Evolutionary conservation across 2,329 filamentous ascomycete genomes (phyloP).

Genomic region (Lasiodiplodia sp.): DNA sequence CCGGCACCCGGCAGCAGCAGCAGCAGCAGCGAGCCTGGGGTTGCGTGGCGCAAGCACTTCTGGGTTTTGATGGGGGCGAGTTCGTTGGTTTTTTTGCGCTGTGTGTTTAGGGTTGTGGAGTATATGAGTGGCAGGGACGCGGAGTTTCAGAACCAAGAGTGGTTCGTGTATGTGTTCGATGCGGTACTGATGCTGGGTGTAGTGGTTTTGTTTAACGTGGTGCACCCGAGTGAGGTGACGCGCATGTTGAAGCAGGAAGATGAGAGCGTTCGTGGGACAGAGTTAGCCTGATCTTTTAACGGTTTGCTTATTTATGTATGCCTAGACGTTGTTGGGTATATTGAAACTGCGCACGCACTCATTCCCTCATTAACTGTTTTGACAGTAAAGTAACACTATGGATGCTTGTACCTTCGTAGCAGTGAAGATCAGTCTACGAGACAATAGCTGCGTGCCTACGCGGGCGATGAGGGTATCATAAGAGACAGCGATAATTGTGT

Average conservation of each 20-base stretch:
- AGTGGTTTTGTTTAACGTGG: slow-evolving; percentile 33
- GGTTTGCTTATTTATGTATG: too few relatives aligned
- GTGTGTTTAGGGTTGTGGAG: slow-evolving; percentile 42
- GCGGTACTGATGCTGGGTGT: slow-evolving; percentile 41
- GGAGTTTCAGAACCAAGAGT: slow-evolving; percentile 42
- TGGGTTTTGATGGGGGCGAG: slow-evolving; percentile 36
- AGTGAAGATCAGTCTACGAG: too few relatives aligned
- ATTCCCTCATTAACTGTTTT: too few relatives aligned
- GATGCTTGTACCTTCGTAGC: too few relatives aligned
- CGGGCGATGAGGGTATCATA: fast-evolving
- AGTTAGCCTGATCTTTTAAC: not conserved
- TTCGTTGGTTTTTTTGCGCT: slow-evolving; percentile 41
- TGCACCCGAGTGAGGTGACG: slow-evolving; percentile 18
- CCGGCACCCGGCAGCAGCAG: too few relatives aligned
- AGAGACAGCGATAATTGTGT: too few relatives aligned
- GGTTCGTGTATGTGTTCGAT: slow-evolving; percentile 45
- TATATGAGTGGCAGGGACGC: slow-evolving; percentile 42
- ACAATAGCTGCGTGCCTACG: too few relatives aligned
- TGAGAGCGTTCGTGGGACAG: not conserved
- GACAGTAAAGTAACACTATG: too few relatives aligned
- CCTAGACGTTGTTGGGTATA: too few relatives aligned
- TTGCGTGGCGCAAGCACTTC: slow-evolving; percentile 33
- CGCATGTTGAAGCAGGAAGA: not conserved
- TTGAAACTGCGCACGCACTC: too few relatives aligned
- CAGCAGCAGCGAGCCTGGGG: too few relatives aligned